Evolutionary conservation across 768 basidiomycete species (phyloP), one percentile per base, ranked within the genome.

Genomic region (Saitozyma sp.): DNA sequence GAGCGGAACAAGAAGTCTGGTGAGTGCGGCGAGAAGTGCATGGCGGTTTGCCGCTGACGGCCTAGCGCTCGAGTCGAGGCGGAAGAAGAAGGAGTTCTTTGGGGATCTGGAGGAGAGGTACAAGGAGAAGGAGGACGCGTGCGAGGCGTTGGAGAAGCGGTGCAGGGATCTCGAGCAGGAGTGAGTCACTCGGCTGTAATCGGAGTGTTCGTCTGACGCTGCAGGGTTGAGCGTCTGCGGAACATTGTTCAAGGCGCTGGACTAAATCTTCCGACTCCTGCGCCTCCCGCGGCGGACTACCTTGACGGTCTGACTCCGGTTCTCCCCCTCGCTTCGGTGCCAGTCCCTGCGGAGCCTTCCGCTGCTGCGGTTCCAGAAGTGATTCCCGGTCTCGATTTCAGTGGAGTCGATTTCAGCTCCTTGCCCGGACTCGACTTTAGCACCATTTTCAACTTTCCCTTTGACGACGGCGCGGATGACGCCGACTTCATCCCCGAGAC

Each of bases 381-480:
- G 2, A 29, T 29, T 5, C 29, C 29, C 29, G 29, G 29, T 29
- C 29, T 29, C 29, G 29, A 29, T 5, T 29, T 29, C 29, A 29
- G 29, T 29, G 29, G 29, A 29, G 29, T 29, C 29, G 29, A 29
- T 29, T 29, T 29, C 29, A 29, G 29, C 5, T 2, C 46, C 46
- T 48, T 48, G 6, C n/a, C 45, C 45, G 45, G 45, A 11, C n/a
- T 46, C 45, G 45, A 52, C 38, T 58, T 58, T 46, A 46, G 50
- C 49, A 50, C 17, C 29, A 14, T 50, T 6, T 49, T 51, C 37
- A 50, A 50, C 49, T 37, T 58, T 39, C 37, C 38, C 50, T 48
- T 56, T 40, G 54, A 59, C n/a, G 63, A 63, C 40, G 62, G 54
- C 11, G 63, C 59, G 29, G 63, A 60, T 10, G 63, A 64, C 43